phyloP scores from a whole-genome alignment of 176 grass and related monocot genomes.

The Aechmea fasciata region DNA sequence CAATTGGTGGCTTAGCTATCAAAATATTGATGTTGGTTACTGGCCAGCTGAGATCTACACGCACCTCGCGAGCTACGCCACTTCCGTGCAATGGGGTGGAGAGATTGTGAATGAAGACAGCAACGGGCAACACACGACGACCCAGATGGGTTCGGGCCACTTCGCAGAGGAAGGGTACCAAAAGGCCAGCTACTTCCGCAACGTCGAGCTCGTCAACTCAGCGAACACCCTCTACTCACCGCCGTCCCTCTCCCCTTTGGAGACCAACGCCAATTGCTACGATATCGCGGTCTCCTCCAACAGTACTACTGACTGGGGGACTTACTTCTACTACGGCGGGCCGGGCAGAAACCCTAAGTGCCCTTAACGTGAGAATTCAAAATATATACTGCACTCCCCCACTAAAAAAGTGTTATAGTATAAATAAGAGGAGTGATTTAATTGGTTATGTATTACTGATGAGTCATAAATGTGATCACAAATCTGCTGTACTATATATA shows the following conservation, averaged over 20 bases:
- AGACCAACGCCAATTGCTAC: not conserved
- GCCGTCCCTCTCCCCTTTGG: not conserved
- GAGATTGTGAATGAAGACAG: not conserved
- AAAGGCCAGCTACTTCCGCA: not conserved
- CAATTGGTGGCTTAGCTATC: conserved; percentile 5
- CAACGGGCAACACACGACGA: not conserved
- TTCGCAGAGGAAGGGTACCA: not conserved
- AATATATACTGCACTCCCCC: too few relatives aligned
- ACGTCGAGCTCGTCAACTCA: not conserved
- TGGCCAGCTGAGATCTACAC: conserved; percentile 7
- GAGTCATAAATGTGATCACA: too few relatives aligned
- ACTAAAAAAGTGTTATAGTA: too few relatives aligned
- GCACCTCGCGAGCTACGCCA: not conserved
- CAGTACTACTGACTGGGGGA: not conserved
- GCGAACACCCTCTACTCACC: not conserved
- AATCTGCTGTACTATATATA: too few relatives aligned
- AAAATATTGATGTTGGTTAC: not conserved
- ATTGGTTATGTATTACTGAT: too few relatives aligned
- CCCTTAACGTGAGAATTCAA: not conserved
- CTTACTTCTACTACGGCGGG: not conserved
- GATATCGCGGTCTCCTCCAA: not conserved
- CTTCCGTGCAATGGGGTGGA: conserved; percentile 1
- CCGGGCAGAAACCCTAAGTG: conserved; percentile 3
- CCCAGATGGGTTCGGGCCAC: conserved; percentile 11
- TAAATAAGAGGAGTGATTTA: too few relatives aligned